phyloP scores from a whole-genome alignment of 176 grass and related monocot species.

The Cenchrus americanus region DNA sequence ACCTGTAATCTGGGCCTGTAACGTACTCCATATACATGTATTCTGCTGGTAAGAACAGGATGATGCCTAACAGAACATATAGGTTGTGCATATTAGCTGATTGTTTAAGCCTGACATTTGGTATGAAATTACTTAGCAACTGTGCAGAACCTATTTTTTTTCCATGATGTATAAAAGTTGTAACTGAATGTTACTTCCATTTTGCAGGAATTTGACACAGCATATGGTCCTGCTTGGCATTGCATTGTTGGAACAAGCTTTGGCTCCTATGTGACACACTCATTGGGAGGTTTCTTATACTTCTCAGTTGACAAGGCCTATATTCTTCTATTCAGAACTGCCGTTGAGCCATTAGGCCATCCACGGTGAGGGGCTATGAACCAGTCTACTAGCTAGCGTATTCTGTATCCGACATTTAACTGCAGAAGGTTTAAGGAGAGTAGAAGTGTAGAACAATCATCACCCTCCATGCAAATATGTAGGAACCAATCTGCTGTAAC shows the following conservation, averaged over 20 bases:
- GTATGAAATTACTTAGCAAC: neutral
- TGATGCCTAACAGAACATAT: neutral
- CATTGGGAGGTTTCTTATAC: constrained; percentile 68
- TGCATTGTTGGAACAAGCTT: constrained; percentile 82
- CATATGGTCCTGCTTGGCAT: constrained; percentile 78
- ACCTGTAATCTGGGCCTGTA: neutral
- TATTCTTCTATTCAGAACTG: constrained; percentile 73
- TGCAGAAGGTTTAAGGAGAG: constrained; percentile 41
- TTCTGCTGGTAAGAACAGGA: neutral
- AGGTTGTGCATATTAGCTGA: neutral
- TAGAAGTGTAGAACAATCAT: constrained; percentile 36
- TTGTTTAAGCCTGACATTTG: neutral
- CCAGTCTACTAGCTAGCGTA: constrained; percentile 24
- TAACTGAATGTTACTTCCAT: constrained; percentile 24
- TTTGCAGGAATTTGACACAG: constrained; percentile 65
- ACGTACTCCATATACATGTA: neutral
- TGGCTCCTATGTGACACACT: constrained; percentile 77
- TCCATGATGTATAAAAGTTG: neutral
- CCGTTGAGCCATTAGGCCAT: constrained; percentile 59
- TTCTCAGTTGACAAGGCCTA: constrained; percentile 72
- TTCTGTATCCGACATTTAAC: constrained; percentile 35
- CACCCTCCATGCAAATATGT: constrained; percentile 43
- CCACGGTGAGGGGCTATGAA: constrained; percentile 26
- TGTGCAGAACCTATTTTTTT: neutral
- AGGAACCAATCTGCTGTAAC: constrained; percentile 50